These are phyloP conservation scores for Puya raimondii DNA, from an alignment of 176 grass and related monocot species.

Conservation along the genomic window DNA sequence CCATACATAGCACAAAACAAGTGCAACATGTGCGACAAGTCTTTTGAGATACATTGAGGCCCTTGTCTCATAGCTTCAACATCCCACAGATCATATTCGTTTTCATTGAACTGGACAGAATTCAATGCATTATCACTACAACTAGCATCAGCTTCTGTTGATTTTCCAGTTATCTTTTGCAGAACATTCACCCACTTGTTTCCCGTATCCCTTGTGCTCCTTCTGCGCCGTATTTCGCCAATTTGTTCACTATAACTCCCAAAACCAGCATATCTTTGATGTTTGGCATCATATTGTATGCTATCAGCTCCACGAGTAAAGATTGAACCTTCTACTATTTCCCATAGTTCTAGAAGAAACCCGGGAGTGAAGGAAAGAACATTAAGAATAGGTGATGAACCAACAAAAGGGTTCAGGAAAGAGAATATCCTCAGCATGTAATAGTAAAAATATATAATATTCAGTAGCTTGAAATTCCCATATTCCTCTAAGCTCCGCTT, in stretches of 20 bases:
- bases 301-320: constrained; percentile 24
- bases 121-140: constrained; percentile 30
- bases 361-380: constrained; percentile 88
- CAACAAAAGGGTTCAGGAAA: constrained; percentile 42
- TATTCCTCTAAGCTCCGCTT: constrained; percentile 9
- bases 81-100: constrained; percentile 62
- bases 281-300: constrained; percentile 30
- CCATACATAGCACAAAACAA: constrained; percentile 89
- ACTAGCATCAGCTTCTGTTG: constrained; percentile 38
- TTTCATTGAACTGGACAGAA: constrained; percentile 31
- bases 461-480: constrained; percentile 33
- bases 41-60: constrained; percentile 40
- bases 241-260: constrained; percentile 37
- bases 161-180: constrained; percentile 79
- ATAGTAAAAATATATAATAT: constrained; percentile 81
- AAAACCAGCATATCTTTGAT: constrained; percentile 27
- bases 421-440: constrained; percentile 83
- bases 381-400: constrained; percentile 79
- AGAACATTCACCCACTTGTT: constrained; percentile 86
- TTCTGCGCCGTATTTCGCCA: constrained; percentile 48
- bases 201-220: constrained; percentile 56
- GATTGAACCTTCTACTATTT: constrained; percentile 45
- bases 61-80: constrained; percentile 74
- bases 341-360: constrained; percentile 88
- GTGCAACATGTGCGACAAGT: constrained; percentile 53